Evolutionary conservation across 176 grass and related monocot species (phyloP), one percentile per base, ranked within the genome.

Genomic region (Alopecurus myosuroides): DNA sequence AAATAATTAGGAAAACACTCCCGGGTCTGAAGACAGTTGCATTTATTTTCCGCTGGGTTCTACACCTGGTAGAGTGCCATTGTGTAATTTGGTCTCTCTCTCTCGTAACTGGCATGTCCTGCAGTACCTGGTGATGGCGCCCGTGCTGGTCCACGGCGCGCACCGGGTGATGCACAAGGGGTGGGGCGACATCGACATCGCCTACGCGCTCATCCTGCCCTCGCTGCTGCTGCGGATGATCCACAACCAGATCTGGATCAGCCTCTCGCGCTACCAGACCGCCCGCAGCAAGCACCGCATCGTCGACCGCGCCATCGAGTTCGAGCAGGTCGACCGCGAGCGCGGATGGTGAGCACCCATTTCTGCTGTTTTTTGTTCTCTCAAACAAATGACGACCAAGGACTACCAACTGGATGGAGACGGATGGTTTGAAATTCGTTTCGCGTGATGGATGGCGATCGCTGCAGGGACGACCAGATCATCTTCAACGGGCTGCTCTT

Each of bases 241-340:
- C 36, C 94, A 97, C 80, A 92, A 92, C 85, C 94, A 97, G 86
- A 78, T 97, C 44, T 97, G 94, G 94, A 97, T 97, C 71, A 94
- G 88, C 84, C 37, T 90, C 42, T 84, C 95, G 0, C 90, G 95
- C 7, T 91, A 94, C 82, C 95, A 97, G 81, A 94, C 89, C 22
- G 95, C 95, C 4, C 88, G 95, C 28, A 88, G 95, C 92, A 94
- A 79, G 82, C 88, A 93, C 85, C 81, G 88, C 56, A 94, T 97
- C 46, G 88, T 97, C 39, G 92, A 97, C 82, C 91, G 84, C 40
- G 90, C 79, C 88, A 85, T 97, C 75, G 90, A 94, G 74, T 97
- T 97, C 82, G 95, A 92, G 0, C 95, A 97, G 88, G 90, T 97
- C 4, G 95, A 97, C 88, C 53, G 95, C 17, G 95, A 97, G 63